Evolutionary conservation across 352 stramenopile genomes (phyloP).

Genomic region (Globisporangium orthogonon): DNA sequence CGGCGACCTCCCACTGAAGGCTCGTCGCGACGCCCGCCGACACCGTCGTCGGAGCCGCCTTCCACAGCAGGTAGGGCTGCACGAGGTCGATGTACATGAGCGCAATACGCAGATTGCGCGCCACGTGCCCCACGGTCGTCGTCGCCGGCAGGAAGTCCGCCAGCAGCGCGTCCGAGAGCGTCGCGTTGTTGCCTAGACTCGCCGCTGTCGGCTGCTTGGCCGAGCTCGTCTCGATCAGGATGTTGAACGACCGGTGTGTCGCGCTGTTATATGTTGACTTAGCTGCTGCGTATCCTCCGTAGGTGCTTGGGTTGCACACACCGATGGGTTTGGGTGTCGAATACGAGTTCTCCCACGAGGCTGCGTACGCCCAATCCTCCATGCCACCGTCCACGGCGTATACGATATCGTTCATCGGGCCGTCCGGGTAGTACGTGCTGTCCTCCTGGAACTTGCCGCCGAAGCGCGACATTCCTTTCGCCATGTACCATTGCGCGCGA

Average conservation of each 20-base stretch:
- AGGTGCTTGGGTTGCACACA: conserved; percentile 80
- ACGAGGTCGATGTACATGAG: conserved; percentile 91
- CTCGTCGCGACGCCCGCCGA: conserved; percentile 9
- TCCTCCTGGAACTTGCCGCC: conserved; percentile 65
- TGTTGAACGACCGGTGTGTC: conserved; percentile 90
- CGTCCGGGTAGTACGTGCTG: conserved; percentile 49
- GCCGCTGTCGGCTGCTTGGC: conserved; percentile 67
- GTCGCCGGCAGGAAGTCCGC: conserved; percentile 34
- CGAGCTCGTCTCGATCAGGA: conserved; percentile 92
- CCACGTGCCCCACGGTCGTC: conserved; percentile 85
- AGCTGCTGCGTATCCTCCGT: conserved; percentile 71
- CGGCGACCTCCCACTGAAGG: conserved; percentile 53
- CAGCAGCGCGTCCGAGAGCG: conserved; percentile 37
- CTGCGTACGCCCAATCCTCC: conserved; percentile 95
- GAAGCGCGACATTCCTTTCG: conserved; percentile 48
- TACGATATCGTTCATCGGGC: conserved; percentile 92
- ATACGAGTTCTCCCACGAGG: conserved; percentile 68
- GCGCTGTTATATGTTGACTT: conserved; percentile 91
- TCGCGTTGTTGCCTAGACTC: conserved; percentile 59
- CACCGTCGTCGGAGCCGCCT: conserved; percentile 14
- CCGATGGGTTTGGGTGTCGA: conserved; percentile 36
- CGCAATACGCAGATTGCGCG: conserved; percentile 90
- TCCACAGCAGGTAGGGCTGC: conserved; percentile 87
- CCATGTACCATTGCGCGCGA: conserved; percentile 41
- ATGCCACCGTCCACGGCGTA: conserved; percentile 94